Evolutionary conservation across 2,329 filamentous ascomycete genomes (phyloP), one percentile per base, ranked within the genome.

Genomic region (Nigrospora osmanthi): DNA sequence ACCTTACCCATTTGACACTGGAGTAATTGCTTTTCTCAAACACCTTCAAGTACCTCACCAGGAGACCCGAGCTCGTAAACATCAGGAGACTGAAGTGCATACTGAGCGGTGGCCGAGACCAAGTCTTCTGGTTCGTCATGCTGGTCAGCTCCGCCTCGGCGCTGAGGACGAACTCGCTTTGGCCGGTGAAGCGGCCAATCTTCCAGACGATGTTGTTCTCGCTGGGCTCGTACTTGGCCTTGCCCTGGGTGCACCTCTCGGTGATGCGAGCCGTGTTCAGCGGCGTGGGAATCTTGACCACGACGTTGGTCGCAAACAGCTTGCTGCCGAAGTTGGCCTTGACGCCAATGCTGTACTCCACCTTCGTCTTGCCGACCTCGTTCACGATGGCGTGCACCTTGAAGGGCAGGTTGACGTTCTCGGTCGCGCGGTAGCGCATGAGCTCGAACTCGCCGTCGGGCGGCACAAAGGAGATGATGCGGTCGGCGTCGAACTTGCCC

Each of bases 11-110:
- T 68, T 98, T 98, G 40, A 98, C 93, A 61, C 89, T 95, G 51
- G 87, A 94, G 65, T 98, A 98, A 67, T 97, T 97, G 67, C 81
- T 93, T 81, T 98, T 98, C 72, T 98, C 93, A 70, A 98, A 98
- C 2, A 98, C 93, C 70, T 98, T 98, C 47, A 98, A 69, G 65
- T 98, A 98, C 41, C 94, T 75, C 46, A 98, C 93, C 52, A 98
- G 63, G 60, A 98, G 64, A 1, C 93, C 93, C 1, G 87, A 94
- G 61, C 89, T 95, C 16, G 93, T 98, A 62, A 98, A 98, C 94
- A 98, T 98, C 58, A 98, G 75, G 58, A 98, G 68, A 51, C 86
- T 93, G 61, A 98, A 98, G 66, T 81, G 93, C 65, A 98, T 70
- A 66, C 83, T 96, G 49, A 98, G 71, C 4, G 93, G 93, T 40